Evolutionary conservation across 2,329 filamentous ascomycete genomes (phyloP), one percentile per base, ranked within the genome.

Genomic region (Penicillium glabrum): DNA sequence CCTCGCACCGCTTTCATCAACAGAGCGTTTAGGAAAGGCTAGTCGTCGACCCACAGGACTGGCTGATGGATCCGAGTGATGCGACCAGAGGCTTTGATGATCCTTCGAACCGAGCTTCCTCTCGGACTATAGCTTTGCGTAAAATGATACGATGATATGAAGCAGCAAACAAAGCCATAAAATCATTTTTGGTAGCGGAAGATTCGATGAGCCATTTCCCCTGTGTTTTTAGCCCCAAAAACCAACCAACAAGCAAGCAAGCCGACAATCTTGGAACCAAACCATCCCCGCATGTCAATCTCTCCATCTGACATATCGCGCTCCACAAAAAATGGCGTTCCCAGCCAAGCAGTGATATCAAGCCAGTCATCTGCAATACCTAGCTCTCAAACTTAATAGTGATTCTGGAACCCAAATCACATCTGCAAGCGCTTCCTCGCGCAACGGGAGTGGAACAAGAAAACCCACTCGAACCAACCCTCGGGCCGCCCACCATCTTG

Each of bases 351-450:
- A 29, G 41, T 53, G 52, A 56, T 46, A 58, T 57, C 51, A 49
- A 26, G 37, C 51, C 39, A 51, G 60, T 62, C 61, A 61, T 56
- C 61, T 63, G 63, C 62, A 64, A 59, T 52, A 53, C 29, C 33
- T 57, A 55, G 57, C 56, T 46, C 27, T 52, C 23, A 56, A 60
- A 66, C 53, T 53, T 55, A 60, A 64, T 37, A 26, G 21, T 37
- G 21, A 37, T 58, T 57, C 59, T 53, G 51, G 55, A 60, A 55
- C 43, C 35, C 52, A 46, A 51, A 47, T 50, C 49, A 49, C 46
- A 60, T 50, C 19, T 13, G 35, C 26, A 19, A 9, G 57, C 47
- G 63, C 57, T 61, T 60, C 57, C 33, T 45, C 29, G 33, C 44
- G 41, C 45, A 31, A 46, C 35, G 19, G 58, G 51, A 63, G 47